A percentile compares a stretch with the other conserved stretches of the same genome.
Evolutionary conservation across 2,329 filamentous ascomycete species (phyloP).

Genomic region (Botrytis galanthina): DNA sequence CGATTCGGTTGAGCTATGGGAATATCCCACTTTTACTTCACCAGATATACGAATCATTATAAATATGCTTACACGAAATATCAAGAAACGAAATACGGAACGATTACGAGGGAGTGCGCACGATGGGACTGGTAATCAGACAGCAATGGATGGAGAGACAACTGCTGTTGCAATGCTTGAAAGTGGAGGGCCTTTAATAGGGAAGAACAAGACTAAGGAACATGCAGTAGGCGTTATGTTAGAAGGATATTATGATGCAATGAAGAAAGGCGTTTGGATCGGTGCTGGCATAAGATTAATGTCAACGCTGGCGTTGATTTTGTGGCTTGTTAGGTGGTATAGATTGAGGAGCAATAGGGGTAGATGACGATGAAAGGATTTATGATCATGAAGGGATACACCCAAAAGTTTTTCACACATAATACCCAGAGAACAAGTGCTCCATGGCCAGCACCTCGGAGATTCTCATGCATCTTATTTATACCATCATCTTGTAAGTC

Average conservation of each 20-base stretch:
- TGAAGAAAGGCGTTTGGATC: constrained; percentile 34
- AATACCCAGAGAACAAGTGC: background rate
- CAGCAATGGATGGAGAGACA: constrained; percentile 34
- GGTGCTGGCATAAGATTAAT: constrained; percentile 29
- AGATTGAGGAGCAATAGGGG: constrained; percentile 11
- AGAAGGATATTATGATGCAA: constrained; percentile 38
- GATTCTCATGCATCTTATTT: background rate
- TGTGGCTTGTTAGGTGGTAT: constrained; percentile 16
- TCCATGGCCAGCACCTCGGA: background rate
- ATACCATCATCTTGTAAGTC: background rate
- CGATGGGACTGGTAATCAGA: constrained; percentile 34
- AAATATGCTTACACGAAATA: constrained; percentile 56
- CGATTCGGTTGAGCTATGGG: constrained; percentile 60
- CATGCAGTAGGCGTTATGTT: constrained; percentile 37
- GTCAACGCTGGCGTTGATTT: constrained; percentile 16
- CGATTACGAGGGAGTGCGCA: constrained; percentile 29
- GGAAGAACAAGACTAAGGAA: constrained; percentile 27
- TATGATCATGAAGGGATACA: constrained; percentile 1
- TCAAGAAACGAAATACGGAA: constrained; percentile 50
- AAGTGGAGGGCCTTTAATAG: constrained; percentile 25
- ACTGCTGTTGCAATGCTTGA: constrained; percentile 29
- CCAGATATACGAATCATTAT: constrained; percentile 59
- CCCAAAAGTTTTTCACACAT: background rate
- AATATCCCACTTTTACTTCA: constrained; percentile 66
- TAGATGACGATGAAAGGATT: background rate